phyloP scores from a whole-genome alignment of 192 early-diverging fungal species.

The Chytriomyces confervae region DNA sequence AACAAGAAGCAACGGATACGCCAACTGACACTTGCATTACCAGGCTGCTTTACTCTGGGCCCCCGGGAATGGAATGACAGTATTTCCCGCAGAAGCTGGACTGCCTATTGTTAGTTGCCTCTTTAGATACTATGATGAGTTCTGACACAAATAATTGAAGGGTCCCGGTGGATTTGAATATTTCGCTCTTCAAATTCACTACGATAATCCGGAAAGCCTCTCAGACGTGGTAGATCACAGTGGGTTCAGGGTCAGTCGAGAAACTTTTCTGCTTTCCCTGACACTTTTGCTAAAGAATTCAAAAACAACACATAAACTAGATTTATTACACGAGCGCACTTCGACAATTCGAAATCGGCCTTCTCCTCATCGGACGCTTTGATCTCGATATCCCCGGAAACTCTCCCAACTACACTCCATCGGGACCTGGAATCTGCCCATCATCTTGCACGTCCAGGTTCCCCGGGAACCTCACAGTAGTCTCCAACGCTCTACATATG shows the following conservation, averaged over 20 bases:
- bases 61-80: constrained; percentile 12
- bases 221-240: constrained; percentile 24
- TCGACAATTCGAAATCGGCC: constrained; percentile 23
- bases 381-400: constrained; percentile 20
- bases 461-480: constrained; percentile 18
- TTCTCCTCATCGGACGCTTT: constrained; percentile 12
- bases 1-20: not conserved
- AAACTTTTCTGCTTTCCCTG: not conserved
- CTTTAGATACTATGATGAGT: not conserved
- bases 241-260: constrained; percentile 19
- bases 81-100: constrained; percentile 26
- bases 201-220: constrained; percentile 28
- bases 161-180: constrained; percentile 3
- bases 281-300: not conserved
- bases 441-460: constrained; percentile 29
- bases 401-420: not conserved
- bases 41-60: constrained; percentile 23
- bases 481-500: constrained; percentile 8
- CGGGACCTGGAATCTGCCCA: constrained; percentile 25
- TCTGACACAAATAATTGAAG: not conserved
- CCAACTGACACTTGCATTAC: not conserved
- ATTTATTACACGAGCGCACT: constrained; percentile 24
- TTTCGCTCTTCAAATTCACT: constrained; percentile 40
- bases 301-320: not conserved
- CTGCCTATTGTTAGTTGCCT: constrained; percentile 10